Evolutionary conservation across 805 yeast genomes (phyloP).

Genomic region (Metschnikowia noctiluminum): DNA sequence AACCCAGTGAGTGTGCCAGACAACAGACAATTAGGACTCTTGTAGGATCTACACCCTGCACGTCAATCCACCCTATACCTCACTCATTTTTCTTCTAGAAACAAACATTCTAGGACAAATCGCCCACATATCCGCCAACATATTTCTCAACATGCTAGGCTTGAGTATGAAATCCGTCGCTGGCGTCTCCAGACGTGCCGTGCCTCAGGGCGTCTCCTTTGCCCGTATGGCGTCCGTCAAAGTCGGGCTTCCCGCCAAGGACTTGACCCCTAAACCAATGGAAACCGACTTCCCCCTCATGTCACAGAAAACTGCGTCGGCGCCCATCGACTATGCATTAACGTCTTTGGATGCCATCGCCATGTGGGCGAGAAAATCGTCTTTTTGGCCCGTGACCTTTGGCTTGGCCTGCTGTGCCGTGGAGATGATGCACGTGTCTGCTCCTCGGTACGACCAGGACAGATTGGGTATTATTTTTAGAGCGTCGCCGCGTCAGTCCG

Average conservation of each 20-base stretch:
- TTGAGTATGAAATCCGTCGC: conserved; percentile 27
- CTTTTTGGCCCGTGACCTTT: no score
- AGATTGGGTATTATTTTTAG: no score
- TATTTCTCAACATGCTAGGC: conserved; percentile 22
- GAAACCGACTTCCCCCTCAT: conserved; percentile 71
- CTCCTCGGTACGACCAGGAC: no score
- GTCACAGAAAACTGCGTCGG: conserved; percentile 51
- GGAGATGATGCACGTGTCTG: no score
- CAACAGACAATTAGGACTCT: no score
- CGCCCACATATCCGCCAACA: background rate
- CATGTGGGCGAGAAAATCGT: conserved; percentile 68
- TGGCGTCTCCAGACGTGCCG: conserved; percentile 14
- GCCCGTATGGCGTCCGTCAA: conserved; percentile 22
- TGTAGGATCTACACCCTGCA: no score
- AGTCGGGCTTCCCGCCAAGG: conserved; percentile 33
- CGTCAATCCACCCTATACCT: no score
- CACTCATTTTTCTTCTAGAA: no score
- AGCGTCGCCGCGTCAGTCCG: no score
- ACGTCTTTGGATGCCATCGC: conserved; percentile 80
- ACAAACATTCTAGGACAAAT: background rate
- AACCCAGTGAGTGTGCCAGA: no score
- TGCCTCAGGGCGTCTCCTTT: conserved; percentile 2
- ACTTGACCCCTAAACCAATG: conserved; percentile 49
- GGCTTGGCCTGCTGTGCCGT: no score
- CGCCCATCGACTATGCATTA: conserved; percentile 72